Conservation (phyloP, 345 rosid genomes). For the Populus ilicifolia region DNA sequence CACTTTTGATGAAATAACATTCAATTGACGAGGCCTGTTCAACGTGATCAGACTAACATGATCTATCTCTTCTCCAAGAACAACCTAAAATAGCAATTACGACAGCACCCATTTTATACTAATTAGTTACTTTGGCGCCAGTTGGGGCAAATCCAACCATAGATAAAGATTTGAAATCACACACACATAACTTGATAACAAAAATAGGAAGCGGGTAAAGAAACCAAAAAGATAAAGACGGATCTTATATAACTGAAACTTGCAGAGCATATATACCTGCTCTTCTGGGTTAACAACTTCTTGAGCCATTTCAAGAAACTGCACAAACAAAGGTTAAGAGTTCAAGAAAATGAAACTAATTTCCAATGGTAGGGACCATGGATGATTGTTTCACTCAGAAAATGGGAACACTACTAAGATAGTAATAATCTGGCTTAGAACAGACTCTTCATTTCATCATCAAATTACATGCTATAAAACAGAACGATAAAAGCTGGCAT, state of each 20-base stretch:
- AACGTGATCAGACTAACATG: slow-evolving; percentile 55
- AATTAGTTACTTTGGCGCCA: neutral
- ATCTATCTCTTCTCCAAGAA: slow-evolving; percentile 62
- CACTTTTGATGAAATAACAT: slow-evolving; percentile 80
- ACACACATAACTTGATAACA: neutral
- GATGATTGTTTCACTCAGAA: no score
- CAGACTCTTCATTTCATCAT: no score
- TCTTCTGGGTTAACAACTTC: slow-evolving; percentile 33
- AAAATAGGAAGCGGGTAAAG: neutral
- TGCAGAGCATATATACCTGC: slow-evolving; percentile 16
- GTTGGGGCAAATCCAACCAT: neutral
- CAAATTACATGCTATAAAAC: no score
- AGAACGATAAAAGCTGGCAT: no score
- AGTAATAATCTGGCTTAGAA: no score
- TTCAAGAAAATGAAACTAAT: neutral
- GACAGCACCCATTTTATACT: neutral
- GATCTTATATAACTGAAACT: neutral
- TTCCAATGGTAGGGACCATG: no score
- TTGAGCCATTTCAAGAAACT: slow-evolving; percentile 33
- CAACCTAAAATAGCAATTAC: slow-evolving; percentile 44
- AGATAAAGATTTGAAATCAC: neutral
- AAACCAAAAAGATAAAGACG: neutral
- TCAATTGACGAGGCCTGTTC: slow-evolving; percentile 82
- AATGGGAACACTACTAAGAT: no score
- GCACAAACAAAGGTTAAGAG: neutral